Conservation (phyloP, 2,329 filamentous ascomycete genomes). For the Graphiopsis chlorocephala region DNA sequence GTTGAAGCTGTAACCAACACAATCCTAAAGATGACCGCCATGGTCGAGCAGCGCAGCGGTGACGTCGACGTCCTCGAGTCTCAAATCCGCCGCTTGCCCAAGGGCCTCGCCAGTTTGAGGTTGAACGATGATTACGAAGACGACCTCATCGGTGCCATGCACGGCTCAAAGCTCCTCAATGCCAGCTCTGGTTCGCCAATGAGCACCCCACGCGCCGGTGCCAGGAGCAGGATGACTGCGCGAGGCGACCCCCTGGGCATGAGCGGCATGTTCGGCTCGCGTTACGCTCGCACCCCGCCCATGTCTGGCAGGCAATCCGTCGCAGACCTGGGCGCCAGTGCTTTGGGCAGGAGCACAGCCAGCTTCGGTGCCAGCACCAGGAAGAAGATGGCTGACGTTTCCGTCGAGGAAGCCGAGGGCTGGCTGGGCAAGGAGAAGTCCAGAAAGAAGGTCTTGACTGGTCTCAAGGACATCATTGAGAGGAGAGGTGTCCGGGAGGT, state of each 20-base stretch:
- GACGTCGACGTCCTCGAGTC: slow-evolving; percentile 88
- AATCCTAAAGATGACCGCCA: slow-evolving; percentile 85
- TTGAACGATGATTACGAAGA: slow-evolving; percentile 34
- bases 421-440: slow-evolving; percentile 34
- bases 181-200: slow-evolving; percentile 27
- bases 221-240: slow-evolving; percentile 24
- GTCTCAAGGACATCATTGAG: slow-evolving; percentile 37
- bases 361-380: slow-evolving; percentile 30
- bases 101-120: slow-evolving; percentile 30
- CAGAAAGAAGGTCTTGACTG: slow-evolving; percentile 40
- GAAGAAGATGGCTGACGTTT: slow-evolving; percentile 41
- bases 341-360: slow-evolving; percentile 26
- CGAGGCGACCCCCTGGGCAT: slow-evolving; percentile 36
- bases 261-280: slow-evolving; percentile 33
- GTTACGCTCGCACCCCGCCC: slow-evolving; percentile 30
- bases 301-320: slow-evolving; percentile 32
- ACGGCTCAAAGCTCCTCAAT: slow-evolving; percentile 24
- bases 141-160: slow-evolving; percentile 31
- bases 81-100: slow-evolving; percentile 70
- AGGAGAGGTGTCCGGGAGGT: slow-evolving; percentile 9
- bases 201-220: slow-evolving; percentile 37
- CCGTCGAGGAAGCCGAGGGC: slow-evolving; percentile 39
- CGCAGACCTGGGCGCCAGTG: slow-evolving; percentile 24
- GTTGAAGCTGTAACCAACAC: slow-evolving; percentile 90
- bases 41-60: slow-evolving; percentile 86